phyloP scores from a whole-genome alignment of 2,329 filamentous ascomycete species.

The Mycosphaerella sp. region DNA sequence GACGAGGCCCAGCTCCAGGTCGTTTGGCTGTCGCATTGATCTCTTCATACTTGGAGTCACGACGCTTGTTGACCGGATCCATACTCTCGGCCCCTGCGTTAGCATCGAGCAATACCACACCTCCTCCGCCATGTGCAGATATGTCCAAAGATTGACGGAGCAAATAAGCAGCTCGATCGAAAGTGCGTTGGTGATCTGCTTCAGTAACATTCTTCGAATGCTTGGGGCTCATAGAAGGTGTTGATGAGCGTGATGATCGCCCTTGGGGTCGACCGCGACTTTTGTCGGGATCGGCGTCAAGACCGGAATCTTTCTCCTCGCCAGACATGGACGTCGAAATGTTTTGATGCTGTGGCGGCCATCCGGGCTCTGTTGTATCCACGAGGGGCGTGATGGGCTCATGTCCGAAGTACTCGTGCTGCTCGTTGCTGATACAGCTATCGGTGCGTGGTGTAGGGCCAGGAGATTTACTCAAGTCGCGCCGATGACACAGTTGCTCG shows the following conservation, averaged over 20 bases:
- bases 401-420: background rate
- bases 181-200: conserved; percentile 34
- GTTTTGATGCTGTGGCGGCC: background rate
- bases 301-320: background rate
- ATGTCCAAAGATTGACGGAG: conserved; percentile 43
- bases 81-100: conserved; percentile 18
- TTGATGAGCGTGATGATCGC: background rate
- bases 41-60: conserved; percentile 3
- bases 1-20: background rate
- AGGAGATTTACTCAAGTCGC: background rate
- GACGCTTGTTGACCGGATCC: conserved; percentile 6
- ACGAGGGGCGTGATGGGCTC: background rate
- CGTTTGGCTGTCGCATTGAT: background rate
- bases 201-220: conserved; percentile 24
- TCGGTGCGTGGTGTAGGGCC: background rate
- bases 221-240: background rate
- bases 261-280: background rate
- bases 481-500: no score
- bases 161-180: conserved; percentile 45
- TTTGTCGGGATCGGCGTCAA: background rate
- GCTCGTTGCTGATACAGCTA: background rate
- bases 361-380: background rate
- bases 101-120: conserved; percentile 40
- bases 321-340: background rate
- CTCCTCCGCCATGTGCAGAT: conserved; percentile 30